A percentile compares a stretch with the other conserved stretches of the same genome.
These are phyloP conservation scores for Teratosphaeria epicoccoides DNA, from an alignment of 2,329 filamentous ascomycete species.

Conservation along the genomic window DNA sequence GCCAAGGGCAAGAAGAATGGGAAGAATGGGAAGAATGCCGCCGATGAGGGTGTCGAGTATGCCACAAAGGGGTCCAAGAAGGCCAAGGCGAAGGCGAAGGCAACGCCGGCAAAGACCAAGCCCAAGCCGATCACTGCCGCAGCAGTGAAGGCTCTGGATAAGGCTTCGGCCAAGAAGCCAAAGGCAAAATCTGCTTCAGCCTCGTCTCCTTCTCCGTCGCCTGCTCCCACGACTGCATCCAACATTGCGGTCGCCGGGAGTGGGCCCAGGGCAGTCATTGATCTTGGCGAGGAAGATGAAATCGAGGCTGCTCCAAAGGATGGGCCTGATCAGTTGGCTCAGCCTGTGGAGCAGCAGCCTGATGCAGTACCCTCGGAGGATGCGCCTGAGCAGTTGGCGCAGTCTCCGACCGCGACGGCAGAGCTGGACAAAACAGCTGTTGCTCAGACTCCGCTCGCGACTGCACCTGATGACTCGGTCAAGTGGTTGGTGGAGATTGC, in stretches of 20 bases:
- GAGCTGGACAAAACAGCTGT: not conserved
- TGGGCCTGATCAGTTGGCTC: not conserved
- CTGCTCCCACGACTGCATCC: not conserved
- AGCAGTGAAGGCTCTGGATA: not conserved
- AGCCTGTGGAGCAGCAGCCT: not conserved
- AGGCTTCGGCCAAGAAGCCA: not conserved
- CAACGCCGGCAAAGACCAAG: not conserved
- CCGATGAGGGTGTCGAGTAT: not conserved
- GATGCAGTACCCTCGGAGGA: not conserved
- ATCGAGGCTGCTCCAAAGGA: not conserved
- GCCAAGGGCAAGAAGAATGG: slow-evolving; percentile 1
- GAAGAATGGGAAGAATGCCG: slow-evolving; percentile 1
- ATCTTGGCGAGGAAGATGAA: not conserved
- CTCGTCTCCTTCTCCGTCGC: not conserved
- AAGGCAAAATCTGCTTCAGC: not conserved
- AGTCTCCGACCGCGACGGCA: not conserved
- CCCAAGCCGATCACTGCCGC: not conserved
- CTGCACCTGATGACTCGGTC: not conserved
- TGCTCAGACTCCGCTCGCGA: not conserved
- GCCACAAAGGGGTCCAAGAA: slow-evolving; percentile 1
- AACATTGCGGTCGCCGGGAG: not conserved
- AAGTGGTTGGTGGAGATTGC: not conserved
- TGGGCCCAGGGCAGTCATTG: not conserved
- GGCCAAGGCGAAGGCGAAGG: not conserved
- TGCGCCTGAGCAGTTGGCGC: not conserved